Percentiles rank a stretch among this genome's conserved stretches.
Evolutionary conservation across 1,139 yeast genomes (phyloP).

Genomic region (Magnusiomyces fungicola): DNA sequence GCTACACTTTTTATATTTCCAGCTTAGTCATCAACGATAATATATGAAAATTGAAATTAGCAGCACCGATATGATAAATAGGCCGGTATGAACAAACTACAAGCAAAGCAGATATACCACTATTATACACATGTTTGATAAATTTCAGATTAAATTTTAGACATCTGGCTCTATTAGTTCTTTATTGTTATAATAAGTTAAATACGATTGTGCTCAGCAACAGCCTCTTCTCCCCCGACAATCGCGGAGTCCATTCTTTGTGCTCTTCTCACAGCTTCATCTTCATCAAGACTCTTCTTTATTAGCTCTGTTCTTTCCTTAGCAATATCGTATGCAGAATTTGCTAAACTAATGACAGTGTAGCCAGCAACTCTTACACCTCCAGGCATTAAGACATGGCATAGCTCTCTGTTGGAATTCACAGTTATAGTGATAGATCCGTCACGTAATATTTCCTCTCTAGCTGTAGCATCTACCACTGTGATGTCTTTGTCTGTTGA

Average conservation of each 20-base stretch:
- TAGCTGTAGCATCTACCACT: slow-evolving; percentile 66
- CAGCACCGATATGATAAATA: too few species aligned
- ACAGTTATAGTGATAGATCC: slow-evolving; percentile 80
- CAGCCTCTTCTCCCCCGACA: background rate
- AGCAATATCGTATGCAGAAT: slow-evolving; percentile 58
- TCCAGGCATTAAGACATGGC: slow-evolving; percentile 86
- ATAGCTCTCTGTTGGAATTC: slow-evolving; percentile 82
- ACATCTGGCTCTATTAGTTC: too few species aligned
- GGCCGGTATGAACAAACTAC: too few species aligned
- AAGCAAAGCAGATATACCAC: too few species aligned
- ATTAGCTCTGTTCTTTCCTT: background rate
- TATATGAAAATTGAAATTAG: too few species aligned
- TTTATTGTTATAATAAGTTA: too few species aligned
- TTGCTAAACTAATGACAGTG: slow-evolving; percentile 60
- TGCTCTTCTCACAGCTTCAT: background rate
- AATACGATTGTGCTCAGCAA: background rate
- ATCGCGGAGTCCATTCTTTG: background rate
- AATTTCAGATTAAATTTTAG: background rate
- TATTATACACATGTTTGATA: background rate
- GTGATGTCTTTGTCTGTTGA: slow-evolving; percentile 43
- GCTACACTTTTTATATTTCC: too few species aligned
- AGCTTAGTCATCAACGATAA: too few species aligned
- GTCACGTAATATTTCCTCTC: slow-evolving; percentile 70
- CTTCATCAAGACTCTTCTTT: background rate
- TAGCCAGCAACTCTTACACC: slow-evolving; percentile 79